These are phyloP conservation scores for Buxus sempervirens DNA, from an alignment of 164 flowering plant species.

Conservation along the genomic window DNA sequence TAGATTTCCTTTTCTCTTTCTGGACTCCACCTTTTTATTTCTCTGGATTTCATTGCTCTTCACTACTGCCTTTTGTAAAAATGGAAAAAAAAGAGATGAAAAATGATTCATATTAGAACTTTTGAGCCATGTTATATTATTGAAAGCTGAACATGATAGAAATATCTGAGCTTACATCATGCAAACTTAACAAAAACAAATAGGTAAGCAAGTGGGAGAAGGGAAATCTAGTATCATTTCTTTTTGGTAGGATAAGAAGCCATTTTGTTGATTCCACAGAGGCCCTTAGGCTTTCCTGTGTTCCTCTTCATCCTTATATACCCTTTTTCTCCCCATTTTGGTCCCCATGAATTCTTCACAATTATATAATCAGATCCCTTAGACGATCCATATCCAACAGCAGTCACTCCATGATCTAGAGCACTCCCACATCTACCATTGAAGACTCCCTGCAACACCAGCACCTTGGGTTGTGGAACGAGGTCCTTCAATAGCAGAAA, in stretches of 20 bases:
- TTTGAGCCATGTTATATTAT: background rate
- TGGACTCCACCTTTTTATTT: too few relatives aligned
- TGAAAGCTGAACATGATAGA: too few relatives aligned
- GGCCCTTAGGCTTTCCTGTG: slow-evolving; percentile 58
- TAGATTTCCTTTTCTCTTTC: too few relatives aligned
- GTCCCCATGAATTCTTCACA: slow-evolving; percentile 88
- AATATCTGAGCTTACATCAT: too few relatives aligned
- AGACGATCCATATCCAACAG: slow-evolving; percentile 74
- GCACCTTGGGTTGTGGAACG: background rate
- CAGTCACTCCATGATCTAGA: slow-evolving; percentile 83
- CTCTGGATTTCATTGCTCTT: too few relatives aligned
- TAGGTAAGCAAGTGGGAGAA: too few relatives aligned
- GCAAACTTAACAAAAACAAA: too few relatives aligned
- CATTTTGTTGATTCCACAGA: slow-evolving; percentile 78
- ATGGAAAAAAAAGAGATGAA: too few relatives aligned
- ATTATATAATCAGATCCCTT: slow-evolving; percentile 63
- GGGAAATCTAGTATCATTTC: too few relatives aligned
- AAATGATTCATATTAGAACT: background rate
- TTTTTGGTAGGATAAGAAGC: slow-evolving; percentile 77
- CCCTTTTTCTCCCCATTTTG: slow-evolving; percentile 85
- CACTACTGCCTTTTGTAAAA: too few relatives aligned
- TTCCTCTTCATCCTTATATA: slow-evolving; percentile 81
- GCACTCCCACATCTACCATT: slow-evolving; percentile 72
- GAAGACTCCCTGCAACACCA: slow-evolving; percentile 62
- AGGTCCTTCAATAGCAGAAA: background rate